Evolutionary conservation across 1,284 basidiomycete species (phyloP), one percentile per base, ranked within the genome.

Genomic region (Ustilago vetiveriae): DNA sequence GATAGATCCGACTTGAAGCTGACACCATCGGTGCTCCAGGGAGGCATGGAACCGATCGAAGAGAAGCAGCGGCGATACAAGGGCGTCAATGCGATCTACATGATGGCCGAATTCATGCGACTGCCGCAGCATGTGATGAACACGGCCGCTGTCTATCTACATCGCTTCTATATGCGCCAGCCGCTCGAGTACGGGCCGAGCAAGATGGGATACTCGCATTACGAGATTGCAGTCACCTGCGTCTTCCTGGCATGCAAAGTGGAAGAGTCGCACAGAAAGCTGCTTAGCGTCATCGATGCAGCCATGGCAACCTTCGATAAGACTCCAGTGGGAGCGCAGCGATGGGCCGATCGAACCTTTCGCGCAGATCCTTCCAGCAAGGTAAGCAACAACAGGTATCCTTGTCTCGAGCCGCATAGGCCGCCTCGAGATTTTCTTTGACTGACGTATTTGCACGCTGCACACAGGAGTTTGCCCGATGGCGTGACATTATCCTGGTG

Each of bases 161-260:
- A 96, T 82, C 88, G 94, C 13, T 96, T 96, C 83, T 96, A 91
- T 84, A 94, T 96, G 92, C 87, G 94, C 49, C 89, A 88, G 76
- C 88, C 92, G 22, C 51, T 79, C 29, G 63, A 69, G 35, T 47
- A 64, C 36, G 66, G 64, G 87, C 89, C 75, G 89, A 92, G 76
- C 90, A 91, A 81, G 87, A 89, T 23, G 57, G 52, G 82, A 21
- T 45, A 57, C 46, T 56, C 70, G 35, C 73, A 74, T 52, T 73
- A 72, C 59, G 89, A 94, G 73, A 88, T 94, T 37, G 92, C 93
- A 21, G 91, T 91, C 1, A 88, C 92, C 2, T 92, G 92, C 78
- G 88, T 96, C 45, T 96, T 95, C 79, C 86, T 96, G 38, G 91
- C 92, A 0, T 92, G 92, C 29, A 96, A 96, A 82, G 92, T 90